Base-by-base conservation (phyloP, 345 rosid species). In the Aurinia saxatilis region DNA sequence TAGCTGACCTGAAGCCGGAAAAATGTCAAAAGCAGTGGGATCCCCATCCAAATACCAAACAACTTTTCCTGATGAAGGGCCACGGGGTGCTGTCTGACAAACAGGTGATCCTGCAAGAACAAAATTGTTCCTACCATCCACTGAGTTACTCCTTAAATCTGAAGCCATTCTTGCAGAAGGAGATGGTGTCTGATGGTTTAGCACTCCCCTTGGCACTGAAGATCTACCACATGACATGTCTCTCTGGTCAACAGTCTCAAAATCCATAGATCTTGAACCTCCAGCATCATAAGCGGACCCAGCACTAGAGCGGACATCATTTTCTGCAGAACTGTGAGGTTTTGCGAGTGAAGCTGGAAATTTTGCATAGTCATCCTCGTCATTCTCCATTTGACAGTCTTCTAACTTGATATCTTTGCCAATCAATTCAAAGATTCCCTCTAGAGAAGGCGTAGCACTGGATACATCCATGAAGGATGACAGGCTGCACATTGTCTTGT, bases 11-110 rank as follows among this genome's bases (percentile, higher is more conserved):
- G 95, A 90, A 57, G 95, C 97, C 33, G 97, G 82, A 65, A 67
- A 84, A 70, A 93, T 75, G 66, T 87, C 96, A 88, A 80, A 63
- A 50, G 92, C 76, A 46, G 80, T 66, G 42, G 85, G 80, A 48
- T 90, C 90, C 68, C 96, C 88, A 76, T 93, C 97, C 59, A 79
- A 78, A 77, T 78, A 80, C 96, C 97, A 89, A 68, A 68, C 63
- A 52, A 67, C 46, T 73, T 79, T 81, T 65, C 78, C 75, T 6
- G 84, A 34, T 63, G 72, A 36, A 29, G 86, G 73, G 44, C 78
- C 73, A 78, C 63, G 31, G 27, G 79, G 65, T 29, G 71, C 74
- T 21, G 79, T 79, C 50, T 72, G 82, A 68, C 75, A 79, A 59
- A 47, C 78, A 53, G 93, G 91, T 67, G 99, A 93, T 23, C 77